Percentiles rank a stretch among this genome's conserved stretches.
These are phyloP conservation scores for Fomitopsis schrenkii DNA, from an alignment of 1,284 basidiomycete genomes.

Conservation along the genomic window DNA sequence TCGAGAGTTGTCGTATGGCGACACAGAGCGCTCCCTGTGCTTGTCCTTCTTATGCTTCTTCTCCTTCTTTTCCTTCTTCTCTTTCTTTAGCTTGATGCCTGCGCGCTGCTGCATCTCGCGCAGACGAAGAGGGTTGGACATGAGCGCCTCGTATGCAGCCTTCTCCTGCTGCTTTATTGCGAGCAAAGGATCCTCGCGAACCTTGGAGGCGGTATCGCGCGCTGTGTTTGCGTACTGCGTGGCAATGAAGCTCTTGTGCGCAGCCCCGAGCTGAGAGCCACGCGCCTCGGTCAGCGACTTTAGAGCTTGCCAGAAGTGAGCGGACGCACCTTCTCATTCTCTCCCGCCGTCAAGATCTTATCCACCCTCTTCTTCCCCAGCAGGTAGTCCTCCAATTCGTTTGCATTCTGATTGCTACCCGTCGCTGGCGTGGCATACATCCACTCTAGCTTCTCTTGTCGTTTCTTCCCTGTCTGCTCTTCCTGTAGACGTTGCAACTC, in stretches of 20 bases:
- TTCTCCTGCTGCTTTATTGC: constrained; percentile 99
- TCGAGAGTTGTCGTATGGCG: constrained; percentile 26
- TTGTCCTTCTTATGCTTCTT: constrained; percentile 45
- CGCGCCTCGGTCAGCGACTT: not conserved
- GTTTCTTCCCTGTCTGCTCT: constrained; percentile 91
- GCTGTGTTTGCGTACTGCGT: constrained; percentile 90
- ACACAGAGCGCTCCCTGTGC: constrained; percentile 35
- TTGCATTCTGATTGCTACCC: constrained; percentile 77
- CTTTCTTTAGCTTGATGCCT: constrained; percentile 71
- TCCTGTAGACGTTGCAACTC: constrained; percentile 94
- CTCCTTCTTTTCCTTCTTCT: constrained; percentile 58
- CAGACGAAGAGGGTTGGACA: constrained; percentile 88
- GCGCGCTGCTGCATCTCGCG: constrained; percentile 76
- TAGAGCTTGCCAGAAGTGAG: not conserved
- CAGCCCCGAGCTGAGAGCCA: constrained; percentile 62
- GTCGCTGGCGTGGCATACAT: constrained; percentile 97
- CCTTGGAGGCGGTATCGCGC: constrained; percentile 88
- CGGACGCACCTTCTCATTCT: constrained; percentile 74
- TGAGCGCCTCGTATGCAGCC: constrained; percentile 84
- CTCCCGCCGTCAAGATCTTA: constrained; percentile 88
- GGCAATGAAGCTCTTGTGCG: constrained; percentile 88
- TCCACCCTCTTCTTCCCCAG: constrained; percentile 99
- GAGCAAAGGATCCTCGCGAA: constrained; percentile 93
- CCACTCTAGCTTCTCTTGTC: constrained; percentile 95
- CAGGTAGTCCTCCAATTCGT: constrained; percentile 94